phyloP scores from a whole-genome alignment of 2,329 filamentous ascomycete genomes.

The Ophioceras dolichostomum region DNA sequence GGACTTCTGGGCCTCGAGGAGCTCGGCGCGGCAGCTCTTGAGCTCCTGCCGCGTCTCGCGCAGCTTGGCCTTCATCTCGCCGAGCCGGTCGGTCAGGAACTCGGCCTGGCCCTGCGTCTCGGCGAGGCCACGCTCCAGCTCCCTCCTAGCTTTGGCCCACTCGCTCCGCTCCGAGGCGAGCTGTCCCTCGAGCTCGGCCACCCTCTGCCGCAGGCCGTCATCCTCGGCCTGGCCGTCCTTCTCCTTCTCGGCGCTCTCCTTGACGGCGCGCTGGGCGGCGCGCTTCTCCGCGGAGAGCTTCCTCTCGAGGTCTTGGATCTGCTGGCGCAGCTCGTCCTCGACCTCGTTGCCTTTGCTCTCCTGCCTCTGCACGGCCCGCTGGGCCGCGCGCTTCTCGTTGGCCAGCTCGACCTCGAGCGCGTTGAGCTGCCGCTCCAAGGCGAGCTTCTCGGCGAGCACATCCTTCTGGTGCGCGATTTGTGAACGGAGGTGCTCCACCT shows the following conservation, averaged over 20 bases:
- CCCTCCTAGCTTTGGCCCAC: conserved; percentile 16
- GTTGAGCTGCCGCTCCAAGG: conserved; percentile 65
- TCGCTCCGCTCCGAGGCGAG: conserved; percentile 18
- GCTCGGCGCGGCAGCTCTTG: conserved; percentile 43
- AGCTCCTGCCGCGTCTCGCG: conserved; percentile 59
- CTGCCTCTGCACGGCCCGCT: conserved; percentile 35
- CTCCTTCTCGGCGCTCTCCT: conserved; percentile 10
- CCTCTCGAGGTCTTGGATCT: conserved; percentile 26
- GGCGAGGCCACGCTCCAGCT: conserved; percentile 39
- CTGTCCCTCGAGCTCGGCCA: conserved; percentile 19
- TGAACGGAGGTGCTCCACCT: conserved; percentile 42
- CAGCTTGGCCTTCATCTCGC: conserved; percentile 57
- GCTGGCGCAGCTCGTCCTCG: conserved; percentile 16
- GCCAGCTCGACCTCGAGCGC: conserved; percentile 72
- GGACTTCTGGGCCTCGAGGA: conserved; percentile 24
- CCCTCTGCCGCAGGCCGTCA: conserved; percentile 16
- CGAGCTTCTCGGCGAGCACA: conserved; percentile 65
- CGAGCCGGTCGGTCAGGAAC: conserved; percentile 58
- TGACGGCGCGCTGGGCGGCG: conserved; percentile 18
- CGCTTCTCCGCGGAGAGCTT: conserved; percentile 18
- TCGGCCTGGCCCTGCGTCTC: conserved; percentile 52
- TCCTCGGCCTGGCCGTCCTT: background rate
- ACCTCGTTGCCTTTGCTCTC: conserved; percentile 18
- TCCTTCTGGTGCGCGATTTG: conserved; percentile 50
- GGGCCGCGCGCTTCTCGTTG: conserved; percentile 61